Base-by-base conservation (phyloP, 1,139 yeast genomes). In the Sugiyamaella neomexicana region DNA sequence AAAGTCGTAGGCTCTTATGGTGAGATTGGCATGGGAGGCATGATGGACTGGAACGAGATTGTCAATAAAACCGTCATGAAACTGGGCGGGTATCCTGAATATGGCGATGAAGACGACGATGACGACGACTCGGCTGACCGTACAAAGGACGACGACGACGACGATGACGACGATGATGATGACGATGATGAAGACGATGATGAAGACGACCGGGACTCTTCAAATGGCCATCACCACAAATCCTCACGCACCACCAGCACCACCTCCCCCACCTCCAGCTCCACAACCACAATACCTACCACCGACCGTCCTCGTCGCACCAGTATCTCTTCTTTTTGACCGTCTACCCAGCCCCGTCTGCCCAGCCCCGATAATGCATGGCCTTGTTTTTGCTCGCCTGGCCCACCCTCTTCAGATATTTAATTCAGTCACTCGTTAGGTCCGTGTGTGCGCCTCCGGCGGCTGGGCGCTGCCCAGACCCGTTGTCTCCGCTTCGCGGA, bases 1-100 rank as follows among this genome's bases (percentile, higher is more conserved):
- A 91, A 91, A 68, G 96, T 91, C 7, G 87, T 88, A 56, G 95
- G 96, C 29, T 83, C 90, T 53, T 89, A 89, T 70, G 97, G 98
- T 56, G 97, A 90, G 65, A 90, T 91, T 58, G 97, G 97, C 34
- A 88, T 80, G 73, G 97, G 97, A 38, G 97, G 97, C n/a, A 90
- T 90, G 97, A 80, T 95, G 76, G 97, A 91, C 69, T 90, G 97
- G 80, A 88, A 89, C 71, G 97, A 90, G 70, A 86, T 91, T 62
- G 96, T 89, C 29, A 93, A 89, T 65, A 83, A 81, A 66, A 81
- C 89, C 58, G 96, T 89, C 2, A 75, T 85, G 69, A 87, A 89
- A 66, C 72, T 89, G 53, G 97, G 97, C 42, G 96, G 96, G 0
- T 88, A 88, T 69, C 96, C 96, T 1, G 89, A 89, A n/a, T 90